Base-by-base conservation (phyloP, 2,329 filamentous ascomycete genomes). In the Lasiodiplodia hormozganensis region DNA sequence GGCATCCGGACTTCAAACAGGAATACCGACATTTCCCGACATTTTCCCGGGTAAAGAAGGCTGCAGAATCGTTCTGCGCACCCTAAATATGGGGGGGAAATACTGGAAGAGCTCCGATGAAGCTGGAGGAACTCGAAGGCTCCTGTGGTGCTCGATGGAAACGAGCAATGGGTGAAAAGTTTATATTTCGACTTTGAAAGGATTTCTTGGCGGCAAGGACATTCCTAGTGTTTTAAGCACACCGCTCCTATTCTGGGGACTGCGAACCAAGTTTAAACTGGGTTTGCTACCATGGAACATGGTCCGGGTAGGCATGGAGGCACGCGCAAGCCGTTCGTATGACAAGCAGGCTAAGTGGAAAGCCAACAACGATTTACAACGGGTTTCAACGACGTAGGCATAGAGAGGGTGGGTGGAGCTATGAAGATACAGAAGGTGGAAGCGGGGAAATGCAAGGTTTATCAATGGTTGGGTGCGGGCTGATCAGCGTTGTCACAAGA, bases 401-500 rank as follows among this genome's bases (percentile, higher is more conserved):
- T 10, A 21, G 6, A 12, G 36, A 25, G 23, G 54, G 8, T 10
- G 10, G 18, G 16, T 8, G n/a, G 36, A 31, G 31, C 31, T 14
- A 36, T 23, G 38, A 36, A 40, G 11, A 6, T 4, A n/a, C 10
- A 25, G n/a, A 21, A 40, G 12, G 23, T 58, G 14, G 1, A 21
- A 2, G 54, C 21, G 36, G 54, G 34, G 54, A n/a, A 23, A 40
- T 43, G 54, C n/a, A 34, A 40, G 54, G 36, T 40, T 58, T 58
- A 58, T 58, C 18, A 58, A 58, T 58, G 54, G 7, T n/a, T 40
- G 34, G 31, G 34, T 23, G n/a, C 34, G 34, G 12, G 54, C 34
- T 58, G 54, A 40, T 25, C 36, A 58, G 34, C 54, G 21, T 36
- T 25, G 38, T 40, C 54, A 58, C 34, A 25, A 38, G 54, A 58